Percentiles rank a stretch among this genome's conserved stretches.
phyloP scores from a whole-genome alignment of 208 protist genomes.

The Strigomonas oncopelti region DNA sequence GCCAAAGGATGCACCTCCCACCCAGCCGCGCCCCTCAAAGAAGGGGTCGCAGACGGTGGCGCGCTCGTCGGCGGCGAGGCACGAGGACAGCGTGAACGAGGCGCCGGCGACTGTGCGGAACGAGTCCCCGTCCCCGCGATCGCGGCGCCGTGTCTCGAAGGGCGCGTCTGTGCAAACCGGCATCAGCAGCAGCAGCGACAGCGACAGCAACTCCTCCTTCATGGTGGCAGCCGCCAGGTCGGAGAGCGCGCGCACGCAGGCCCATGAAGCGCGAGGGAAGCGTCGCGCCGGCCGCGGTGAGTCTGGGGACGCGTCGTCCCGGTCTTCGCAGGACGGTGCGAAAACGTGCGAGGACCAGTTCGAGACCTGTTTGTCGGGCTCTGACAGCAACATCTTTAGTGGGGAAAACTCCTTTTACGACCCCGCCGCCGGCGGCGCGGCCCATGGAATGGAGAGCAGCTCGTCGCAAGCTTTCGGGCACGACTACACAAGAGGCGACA shows the following conservation, averaged over 20 bases:
- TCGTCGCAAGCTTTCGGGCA: background rate
- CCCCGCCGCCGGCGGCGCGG: constrained; percentile 11
- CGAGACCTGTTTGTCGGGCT: constrained; percentile 32
- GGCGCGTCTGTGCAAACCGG: background rate
- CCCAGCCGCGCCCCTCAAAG: constrained; percentile 5
- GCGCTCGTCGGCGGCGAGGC: background rate
- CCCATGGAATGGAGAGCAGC: constrained; percentile 14
- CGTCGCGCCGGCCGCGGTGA: background rate
- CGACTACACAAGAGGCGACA: background rate
- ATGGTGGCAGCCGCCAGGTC: too few species aligned
- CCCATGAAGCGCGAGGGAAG: background rate
- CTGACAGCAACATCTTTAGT: constrained; percentile 1
- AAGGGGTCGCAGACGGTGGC: constrained; percentile 14
- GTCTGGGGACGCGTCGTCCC: constrained; percentile 1
- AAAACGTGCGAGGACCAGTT: constrained; percentile 22
- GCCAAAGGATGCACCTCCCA: background rate
- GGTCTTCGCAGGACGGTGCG: constrained; percentile 4
- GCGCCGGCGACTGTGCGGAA: background rate
- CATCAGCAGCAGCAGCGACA: too few species aligned
- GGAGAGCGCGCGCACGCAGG: background rate
- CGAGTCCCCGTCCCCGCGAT: background rate
- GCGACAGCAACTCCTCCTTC: too few species aligned
- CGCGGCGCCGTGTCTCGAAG: background rate
- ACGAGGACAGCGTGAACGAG: background rate
- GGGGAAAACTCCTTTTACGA: constrained; percentile 2